Base-by-base conservation (phyloP, 2,329 filamentous ascomycete genomes). In the Basipetospora chlamydospora region DNA sequence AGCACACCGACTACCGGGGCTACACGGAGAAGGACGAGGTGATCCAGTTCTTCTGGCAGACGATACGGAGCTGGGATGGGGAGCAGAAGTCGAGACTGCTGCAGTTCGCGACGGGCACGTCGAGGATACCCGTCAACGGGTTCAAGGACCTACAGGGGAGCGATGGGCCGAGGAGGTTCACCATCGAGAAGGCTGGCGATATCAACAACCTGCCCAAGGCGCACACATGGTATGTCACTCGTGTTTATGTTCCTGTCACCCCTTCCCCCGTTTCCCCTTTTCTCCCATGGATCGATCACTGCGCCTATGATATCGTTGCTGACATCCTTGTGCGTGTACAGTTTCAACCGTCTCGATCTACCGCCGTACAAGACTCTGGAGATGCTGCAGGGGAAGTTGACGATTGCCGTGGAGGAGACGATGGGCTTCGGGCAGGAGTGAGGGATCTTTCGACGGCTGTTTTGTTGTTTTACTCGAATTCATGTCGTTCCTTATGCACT, bases 361-460 rank as follows among this genome's bases (percentile, higher is more conserved):
- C 90, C 90, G 28, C 78, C 85, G 20, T 98, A 98, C 56, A 96
- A 95, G 66, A 75, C 69, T 16, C 70, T 87, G 49, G 88, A 96
- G 44, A 74, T 73, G 48, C 67, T 98, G 46, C 80, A 88, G 54
- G 67, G 78, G 52, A 98, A 98, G 63, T 67, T 98, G 49, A 90
- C 87, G 6, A 93, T 94, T 60, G 90, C 90, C 18, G 90, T 98
- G 38, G 90, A 98, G 62, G 90, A 98, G 65, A 98, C 90, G 0
- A 87, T 98, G 67, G 90, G 90, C 43, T 98, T 98, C 56, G 90
- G 90, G 46, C 90, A 98, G 64, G 90, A 98, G 65, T 98, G 85
- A 47, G 6, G 22, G 22, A 25, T 7, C 6, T 25, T 11, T 7
- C 7, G 22, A 16, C 15, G 15, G 28, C 12, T 20, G 12, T 21